Evolutionary conservation across 1,139 yeast species (phyloP).

Genomic region (Taphrina flavorubra): DNA sequence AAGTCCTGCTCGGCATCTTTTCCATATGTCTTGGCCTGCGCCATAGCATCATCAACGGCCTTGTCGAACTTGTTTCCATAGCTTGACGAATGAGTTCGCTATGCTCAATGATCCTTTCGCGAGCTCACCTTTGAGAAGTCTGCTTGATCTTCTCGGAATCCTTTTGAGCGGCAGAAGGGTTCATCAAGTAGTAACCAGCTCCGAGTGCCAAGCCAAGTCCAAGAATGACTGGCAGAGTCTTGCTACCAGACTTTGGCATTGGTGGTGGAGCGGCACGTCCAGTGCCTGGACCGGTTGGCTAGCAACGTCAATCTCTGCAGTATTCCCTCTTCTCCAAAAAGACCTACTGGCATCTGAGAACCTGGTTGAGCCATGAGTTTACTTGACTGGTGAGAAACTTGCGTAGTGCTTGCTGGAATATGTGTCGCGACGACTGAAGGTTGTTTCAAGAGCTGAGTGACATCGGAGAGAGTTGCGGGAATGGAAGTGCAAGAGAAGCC

Average conservation of each 20-base stretch:
- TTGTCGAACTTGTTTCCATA: constrained; percentile 38
- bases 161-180: constrained; percentile 34
- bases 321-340: background rate
- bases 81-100: background rate
- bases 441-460: too few species aligned
- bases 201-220: constrained; percentile 36
- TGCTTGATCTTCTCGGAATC: constrained; percentile 39
- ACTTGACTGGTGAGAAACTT: too few species aligned
- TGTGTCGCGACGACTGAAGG: too few species aligned
- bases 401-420: too few species aligned
- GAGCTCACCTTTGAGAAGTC: constrained; percentile 23
- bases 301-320: background rate
- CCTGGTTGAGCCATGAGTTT: constrained; percentile 30
- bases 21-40: constrained; percentile 35
- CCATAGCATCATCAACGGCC: constrained; percentile 40
- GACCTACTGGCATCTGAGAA: constrained; percentile 27
- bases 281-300: constrained; percentile 34
- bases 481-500: background rate
- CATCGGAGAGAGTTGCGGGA: background rate
- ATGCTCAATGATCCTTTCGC: too few species aligned
- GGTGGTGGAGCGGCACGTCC: constrained; percentile 35
- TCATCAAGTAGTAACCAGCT: constrained; percentile 40
- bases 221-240: constrained; percentile 30
- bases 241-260: constrained; percentile 31
- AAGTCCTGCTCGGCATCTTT: constrained; percentile 37